Percentiles rank a stretch among this genome's conserved stretches.
These are phyloP conservation scores for Naganishia vaughanmartiniae DNA, from an alignment of 768 basidiomycete species.

Conservation along the genomic window DNA sequence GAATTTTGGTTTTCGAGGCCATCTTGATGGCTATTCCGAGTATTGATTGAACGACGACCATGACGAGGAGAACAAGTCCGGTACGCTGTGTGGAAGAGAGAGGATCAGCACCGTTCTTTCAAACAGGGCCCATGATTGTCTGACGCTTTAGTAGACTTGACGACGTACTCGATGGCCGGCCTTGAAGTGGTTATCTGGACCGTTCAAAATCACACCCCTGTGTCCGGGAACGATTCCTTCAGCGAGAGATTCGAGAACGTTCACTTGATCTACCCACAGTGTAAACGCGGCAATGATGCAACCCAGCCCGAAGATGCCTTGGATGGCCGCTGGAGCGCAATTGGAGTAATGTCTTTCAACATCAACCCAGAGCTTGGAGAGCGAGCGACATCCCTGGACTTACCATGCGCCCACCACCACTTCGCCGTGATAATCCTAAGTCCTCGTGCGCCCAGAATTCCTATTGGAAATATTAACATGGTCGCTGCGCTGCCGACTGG, in stretches of 20 bases:
- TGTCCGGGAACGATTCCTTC: neutral
- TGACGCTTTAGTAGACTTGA: neutral
- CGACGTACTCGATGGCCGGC: conserved; percentile 4
- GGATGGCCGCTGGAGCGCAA: conserved; percentile 1
- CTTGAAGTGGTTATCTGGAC: neutral
- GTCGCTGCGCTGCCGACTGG: conserved; percentile 21
- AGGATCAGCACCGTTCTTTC: neutral
- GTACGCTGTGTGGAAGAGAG: neutral
- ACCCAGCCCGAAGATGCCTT: conserved; percentile 11
- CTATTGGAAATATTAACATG: conserved; percentile 12
- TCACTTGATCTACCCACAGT: neutral
- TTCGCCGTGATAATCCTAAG: conserved; percentile 5
- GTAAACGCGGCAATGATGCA: conserved; percentile 12
- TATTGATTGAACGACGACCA: conserved; percentile 14
- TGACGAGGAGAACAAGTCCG: conserved; percentile 8
- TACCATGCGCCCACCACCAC: conserved; percentile 21
- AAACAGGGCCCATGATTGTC: neutral
- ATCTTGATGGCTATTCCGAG: conserved; percentile 14
- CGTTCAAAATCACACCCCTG: conserved; percentile 18
- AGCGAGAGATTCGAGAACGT: neutral
- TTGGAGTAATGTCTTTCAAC: neutral
- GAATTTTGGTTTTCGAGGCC: neutral
- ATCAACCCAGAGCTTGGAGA: too few relatives aligned
- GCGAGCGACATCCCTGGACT: neutral
- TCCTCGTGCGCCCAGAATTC: neutral